Evolutionary conservation across 805 yeast genomes (phyloP).

Genomic region (Metschnikowia shivogae): DNA sequence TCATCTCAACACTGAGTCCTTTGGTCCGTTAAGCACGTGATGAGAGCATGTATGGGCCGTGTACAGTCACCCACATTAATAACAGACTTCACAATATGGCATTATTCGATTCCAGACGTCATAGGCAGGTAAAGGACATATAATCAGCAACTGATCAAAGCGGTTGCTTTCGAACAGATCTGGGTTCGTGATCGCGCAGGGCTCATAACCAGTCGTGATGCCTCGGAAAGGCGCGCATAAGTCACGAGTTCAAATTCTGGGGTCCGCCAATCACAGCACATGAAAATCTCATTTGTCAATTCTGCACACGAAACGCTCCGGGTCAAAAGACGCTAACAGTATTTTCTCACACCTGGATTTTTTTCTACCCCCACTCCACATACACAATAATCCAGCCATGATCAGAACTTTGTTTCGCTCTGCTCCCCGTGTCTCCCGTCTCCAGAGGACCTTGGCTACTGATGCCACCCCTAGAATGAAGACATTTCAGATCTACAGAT

Average conservation of each 20-base stretch:
- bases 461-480: slow-evolving; percentile 57
- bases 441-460: slow-evolving; percentile 28
- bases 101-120: neutral
- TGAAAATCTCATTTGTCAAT: slow-evolving; percentile 11
- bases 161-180: too few relatives aligned
- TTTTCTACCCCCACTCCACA: neutral
- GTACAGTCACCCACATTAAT: neutral
- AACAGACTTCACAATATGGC: neutral
- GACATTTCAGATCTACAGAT: slow-evolving; percentile 89
- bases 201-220: neutral
- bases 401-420: slow-evolving; percentile 16
- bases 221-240: slow-evolving; percentile 2
- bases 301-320: slow-evolving; percentile 15
- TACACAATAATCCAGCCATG: slow-evolving; percentile 9
- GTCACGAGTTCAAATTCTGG: slow-evolving; percentile 12
- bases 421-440: slow-evolving; percentile 11
- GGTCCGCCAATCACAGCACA: slow-evolving; percentile 18
- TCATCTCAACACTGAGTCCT: slow-evolving; percentile 25
- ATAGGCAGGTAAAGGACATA: too few relatives aligned
- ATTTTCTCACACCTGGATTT: slow-evolving; percentile 1
- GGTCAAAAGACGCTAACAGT: slow-evolving; percentile 5
- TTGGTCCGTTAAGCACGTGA: slow-evolving; percentile 27
- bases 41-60: neutral
- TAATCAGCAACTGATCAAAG: too few relatives aligned
- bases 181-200: neutral